A percentile compares a stretch with the other conserved stretches of the same genome.
phyloP scores from a whole-genome alignment of 371 early-diverging fungal genomes.

The Mucor velutinosus region DNA sequence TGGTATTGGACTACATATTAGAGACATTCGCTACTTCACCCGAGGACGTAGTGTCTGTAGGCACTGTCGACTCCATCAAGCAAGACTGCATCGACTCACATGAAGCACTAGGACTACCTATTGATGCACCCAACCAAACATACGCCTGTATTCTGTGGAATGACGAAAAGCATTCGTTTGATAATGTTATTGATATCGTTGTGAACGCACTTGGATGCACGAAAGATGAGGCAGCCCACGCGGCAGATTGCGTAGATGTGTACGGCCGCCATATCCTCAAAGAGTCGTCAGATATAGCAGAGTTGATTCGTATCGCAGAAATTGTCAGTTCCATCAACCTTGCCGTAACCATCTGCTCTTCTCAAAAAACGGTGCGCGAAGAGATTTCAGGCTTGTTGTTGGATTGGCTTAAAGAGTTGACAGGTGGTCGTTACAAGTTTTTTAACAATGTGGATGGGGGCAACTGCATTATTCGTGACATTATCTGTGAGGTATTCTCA shows the following conservation, averaged over 20 bases:
- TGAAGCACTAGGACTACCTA: slow-evolving; percentile 47
- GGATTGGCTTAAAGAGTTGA: slow-evolving; percentile 78
- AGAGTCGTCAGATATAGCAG: slow-evolving; percentile 60
- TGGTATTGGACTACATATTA: slow-evolving; percentile 86
- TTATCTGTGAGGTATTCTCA: slow-evolving; percentile 74
- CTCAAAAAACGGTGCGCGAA: slow-evolving; percentile 83
- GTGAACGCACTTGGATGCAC: slow-evolving; percentile 63
- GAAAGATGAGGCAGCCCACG: slow-evolving; percentile 23
- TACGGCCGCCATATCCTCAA: slow-evolving; percentile 83
- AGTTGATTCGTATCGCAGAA: slow-evolving; percentile 67
- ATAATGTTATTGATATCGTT: slow-evolving; percentile 84
- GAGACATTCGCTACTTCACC: slow-evolving; percentile 84
- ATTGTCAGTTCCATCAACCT: slow-evolving; percentile 71
- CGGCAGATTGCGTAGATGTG: slow-evolving; percentile 38
- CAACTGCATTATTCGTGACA: slow-evolving; percentile 57
- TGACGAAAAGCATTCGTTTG: slow-evolving; percentile 93
- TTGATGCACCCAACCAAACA: slow-evolving; percentile 9
- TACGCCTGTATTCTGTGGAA: slow-evolving; percentile 90
- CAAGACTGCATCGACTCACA: slow-evolving; percentile 38
- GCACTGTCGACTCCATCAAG: slow-evolving; percentile 24
- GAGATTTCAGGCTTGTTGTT: slow-evolving; percentile 71
- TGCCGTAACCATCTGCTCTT: slow-evolving; percentile 81
- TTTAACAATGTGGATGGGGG: slow-evolving; percentile 49
- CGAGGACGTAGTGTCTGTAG: slow-evolving; percentile 38
- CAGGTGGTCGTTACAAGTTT: slow-evolving; percentile 63